Conservation (phyloP, 345 rosid species). For the Eucalyptus cloeziana region DNA sequence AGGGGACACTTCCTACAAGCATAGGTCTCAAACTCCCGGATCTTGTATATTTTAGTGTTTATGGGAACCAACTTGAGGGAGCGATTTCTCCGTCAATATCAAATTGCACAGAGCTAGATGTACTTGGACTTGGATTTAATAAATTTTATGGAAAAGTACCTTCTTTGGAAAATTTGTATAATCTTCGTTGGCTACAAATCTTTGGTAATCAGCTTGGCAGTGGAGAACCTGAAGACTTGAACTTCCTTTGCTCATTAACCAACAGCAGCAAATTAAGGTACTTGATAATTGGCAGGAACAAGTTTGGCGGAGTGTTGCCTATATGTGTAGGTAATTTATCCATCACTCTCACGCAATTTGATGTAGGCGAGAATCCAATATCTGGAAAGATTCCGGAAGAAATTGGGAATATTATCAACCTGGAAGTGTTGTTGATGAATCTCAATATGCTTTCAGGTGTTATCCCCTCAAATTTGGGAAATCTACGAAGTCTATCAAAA, state of each 20-base stretch:
- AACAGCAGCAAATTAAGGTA: rapidly evolving
- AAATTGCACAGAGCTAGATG: not conserved
- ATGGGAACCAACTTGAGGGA: rapidly evolving
- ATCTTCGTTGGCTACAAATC: rapidly evolving
- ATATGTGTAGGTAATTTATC: not conserved
- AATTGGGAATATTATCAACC: not conserved
- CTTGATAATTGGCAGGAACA: rapidly evolving
- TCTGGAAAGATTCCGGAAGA: not conserved
- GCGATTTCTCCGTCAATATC: rapidly evolving
- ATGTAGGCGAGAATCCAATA: rapidly evolving
- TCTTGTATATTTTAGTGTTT: not conserved
- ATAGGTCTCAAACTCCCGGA: no score
- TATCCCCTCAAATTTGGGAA: not conserved
- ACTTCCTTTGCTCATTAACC: not conserved
- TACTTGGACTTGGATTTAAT: rapidly evolving
- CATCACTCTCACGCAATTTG: rapidly evolving
- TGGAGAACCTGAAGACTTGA: not conserved
- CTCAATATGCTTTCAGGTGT: not conserved
- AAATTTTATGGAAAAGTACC: no score
- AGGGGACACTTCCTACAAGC: no score
- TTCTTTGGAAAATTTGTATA: no score
- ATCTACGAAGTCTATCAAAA: rapidly evolving
- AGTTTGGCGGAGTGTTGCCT: not conserved
- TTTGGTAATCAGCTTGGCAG: not conserved
- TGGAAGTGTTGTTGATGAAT: rapidly evolving